A percentile compares a stretch with the other conserved stretches of the same genome.
Evolutionary conservation across 1,139 yeast genomes (phyloP).

Genomic region (Kodamaea ohmeri): DNA sequence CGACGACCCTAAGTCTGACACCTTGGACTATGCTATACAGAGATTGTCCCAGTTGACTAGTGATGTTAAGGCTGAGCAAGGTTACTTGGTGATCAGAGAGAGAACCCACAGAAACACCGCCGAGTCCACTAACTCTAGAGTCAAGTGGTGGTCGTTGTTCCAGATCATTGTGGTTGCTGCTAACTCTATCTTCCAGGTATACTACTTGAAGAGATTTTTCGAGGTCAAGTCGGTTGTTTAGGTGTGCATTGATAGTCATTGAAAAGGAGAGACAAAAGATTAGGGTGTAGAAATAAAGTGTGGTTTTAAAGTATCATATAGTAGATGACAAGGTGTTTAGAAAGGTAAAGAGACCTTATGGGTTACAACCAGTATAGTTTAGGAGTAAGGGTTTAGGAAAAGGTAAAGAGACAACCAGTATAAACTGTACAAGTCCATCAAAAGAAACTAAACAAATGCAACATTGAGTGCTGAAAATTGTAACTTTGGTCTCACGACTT

Average conservation of each 20-base stretch:
- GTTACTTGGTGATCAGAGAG: constrained; percentile 92
- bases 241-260: too few species aligned
- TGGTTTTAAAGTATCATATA: too few species aligned
- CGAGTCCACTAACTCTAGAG: constrained; percentile 93
- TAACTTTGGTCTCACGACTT: too few species aligned
- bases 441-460: too few species aligned
- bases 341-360: not conserved
- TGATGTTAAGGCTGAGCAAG: constrained; percentile 89
- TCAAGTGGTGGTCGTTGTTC: constrained; percentile 96
- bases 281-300: too few species aligned
- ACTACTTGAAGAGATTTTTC: constrained; percentile 89
- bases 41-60: constrained; percentile 72
- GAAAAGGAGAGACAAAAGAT: too few species aligned
- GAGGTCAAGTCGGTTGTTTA: constrained; percentile 89
- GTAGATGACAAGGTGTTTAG: not conserved
- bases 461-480: too few species aligned
- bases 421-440: too few species aligned
- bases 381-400: too few species aligned
- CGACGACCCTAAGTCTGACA: constrained; percentile 76
- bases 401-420: too few species aligned
- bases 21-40: constrained; percentile 82
- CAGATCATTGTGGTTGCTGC: constrained; percentile 82
- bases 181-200: constrained; percentile 89
- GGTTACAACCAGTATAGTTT: not conserved
- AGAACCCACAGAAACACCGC: constrained; percentile 98